A percentile compares a stretch with the other conserved stretches of the same genome.
Conservation (phyloP, 2,329 filamentous ascomycete genomes). For the Nemania sp. region DNA sequence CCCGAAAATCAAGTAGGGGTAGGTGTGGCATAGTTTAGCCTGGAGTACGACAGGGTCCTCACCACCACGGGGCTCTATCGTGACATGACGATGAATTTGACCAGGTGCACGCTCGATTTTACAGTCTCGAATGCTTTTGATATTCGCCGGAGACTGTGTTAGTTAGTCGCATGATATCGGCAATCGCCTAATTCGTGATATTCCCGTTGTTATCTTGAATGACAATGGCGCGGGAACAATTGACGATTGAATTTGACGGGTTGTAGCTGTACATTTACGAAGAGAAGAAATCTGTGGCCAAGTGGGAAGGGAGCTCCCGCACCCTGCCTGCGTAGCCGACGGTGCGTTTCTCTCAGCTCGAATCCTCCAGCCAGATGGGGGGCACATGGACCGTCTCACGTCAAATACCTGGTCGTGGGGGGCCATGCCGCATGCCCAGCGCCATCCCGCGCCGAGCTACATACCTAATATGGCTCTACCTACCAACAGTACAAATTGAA, state of each 20-base stretch:
- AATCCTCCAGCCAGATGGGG: conserved; percentile 30
- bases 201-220: background rate
- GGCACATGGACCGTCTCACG: conserved; percentile 23
- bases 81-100: conserved; percentile 1
- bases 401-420: conserved; percentile 16
- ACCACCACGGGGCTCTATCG: background rate
- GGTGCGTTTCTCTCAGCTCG: conserved; percentile 27
- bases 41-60: background rate
- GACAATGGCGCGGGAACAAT: background rate
- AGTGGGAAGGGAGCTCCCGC: conserved; percentile 37
- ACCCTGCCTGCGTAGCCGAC: conserved; percentile 31
- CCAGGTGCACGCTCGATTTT: conserved; percentile 1
- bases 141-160: background rate
- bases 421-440: conserved; percentile 10
- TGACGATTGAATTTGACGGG: background rate
- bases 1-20: conserved; percentile 13
- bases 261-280: background rate
- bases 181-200: background rate
- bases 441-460: conserved; percentile 31
- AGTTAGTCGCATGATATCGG: background rate
- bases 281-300: conserved; percentile 7
- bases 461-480: background rate
- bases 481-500: conserved; percentile 32
- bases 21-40: background rate
- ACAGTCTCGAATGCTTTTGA: background rate